These are phyloP conservation scores for Diaporthe destruens DNA, from an alignment of 2,329 filamentous ascomycete species.

Conservation along the genomic window DNA sequence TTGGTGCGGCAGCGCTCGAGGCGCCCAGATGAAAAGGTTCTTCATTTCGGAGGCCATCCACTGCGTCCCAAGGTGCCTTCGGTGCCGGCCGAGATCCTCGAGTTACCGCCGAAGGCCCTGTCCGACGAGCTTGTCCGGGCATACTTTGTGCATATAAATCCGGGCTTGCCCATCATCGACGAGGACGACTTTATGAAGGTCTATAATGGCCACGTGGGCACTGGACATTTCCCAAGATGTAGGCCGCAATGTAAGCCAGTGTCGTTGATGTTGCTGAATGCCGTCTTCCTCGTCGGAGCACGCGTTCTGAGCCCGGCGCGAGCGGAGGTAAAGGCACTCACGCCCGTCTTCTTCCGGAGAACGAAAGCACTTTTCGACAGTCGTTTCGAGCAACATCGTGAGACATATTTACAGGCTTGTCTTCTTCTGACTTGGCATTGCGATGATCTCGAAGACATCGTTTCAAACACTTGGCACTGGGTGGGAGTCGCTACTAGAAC, in stretches of 20 bases:
- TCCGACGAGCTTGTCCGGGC: background rate
- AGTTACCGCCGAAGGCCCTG: background rate
- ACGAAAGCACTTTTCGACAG: background rate
- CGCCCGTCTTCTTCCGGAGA: background rate
- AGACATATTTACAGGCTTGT: background rate
- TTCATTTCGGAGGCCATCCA: slow-evolving; percentile 5
- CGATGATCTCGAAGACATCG: slow-evolving; percentile 13
- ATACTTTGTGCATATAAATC: background rate
- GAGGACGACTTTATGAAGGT: slow-evolving; percentile 10
- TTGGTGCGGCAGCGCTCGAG: background rate
- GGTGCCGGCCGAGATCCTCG: background rate
- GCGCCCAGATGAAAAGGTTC: background rate
- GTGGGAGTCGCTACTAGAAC: slow-evolving; percentile 6
- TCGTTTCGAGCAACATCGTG: slow-evolving; percentile 6
- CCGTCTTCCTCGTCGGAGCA: slow-evolving; percentile 7
- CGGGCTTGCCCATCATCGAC: background rate
- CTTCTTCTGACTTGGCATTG: slow-evolving; percentile 13
- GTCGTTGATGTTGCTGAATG: background rate
- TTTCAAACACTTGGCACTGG: slow-evolving; percentile 20
- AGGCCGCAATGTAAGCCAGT: slow-evolving; percentile 13
- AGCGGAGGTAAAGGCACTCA: background rate
- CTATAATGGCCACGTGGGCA: background rate
- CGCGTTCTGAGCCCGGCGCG: background rate
- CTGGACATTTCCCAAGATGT: background rate
- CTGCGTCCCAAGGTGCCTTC: background rate